Evolutionary conservation across 495 filamentous ascomycete species (phyloP), one percentile per base, ranked within the genome.

Genomic region (Podospora bellae-mahoneyi): DNA sequence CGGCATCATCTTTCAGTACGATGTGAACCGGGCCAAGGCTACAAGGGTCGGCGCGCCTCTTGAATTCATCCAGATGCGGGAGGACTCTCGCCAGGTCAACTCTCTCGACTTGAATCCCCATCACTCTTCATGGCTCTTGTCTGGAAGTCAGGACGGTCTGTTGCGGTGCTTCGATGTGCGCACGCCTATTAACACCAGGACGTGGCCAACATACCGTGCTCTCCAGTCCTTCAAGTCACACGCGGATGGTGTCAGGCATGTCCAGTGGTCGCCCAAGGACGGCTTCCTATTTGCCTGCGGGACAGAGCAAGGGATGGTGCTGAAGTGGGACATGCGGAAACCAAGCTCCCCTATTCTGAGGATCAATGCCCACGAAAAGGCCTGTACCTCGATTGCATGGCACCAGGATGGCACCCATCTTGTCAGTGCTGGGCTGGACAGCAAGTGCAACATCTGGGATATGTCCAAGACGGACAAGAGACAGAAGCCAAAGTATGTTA

Each of bases 361-460:
- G 72, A 91, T 97, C 69, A 89, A 90, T 59, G 96, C 93, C 32
- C 95, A 99, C 76, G 80, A 82, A 62, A 90, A 88, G 56, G 85
- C 89, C 0, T 96, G 91, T 73, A 89, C 87, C 66, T 84, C 92
- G 4, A 88, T 99, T 60, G 92, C 96, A 71, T 99, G 96, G 95
- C 95, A 99, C 75, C 93, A 92, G 1, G 94, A 97, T 77, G 95
- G 95, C 32, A 91, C 91, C 67, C 91, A 98, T 76, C 82, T 97
- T 18, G 88, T 91, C 53, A 97, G 92, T 74, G 93, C 90, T 27
- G 90, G 94, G 53, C 83, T 86, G 27, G 95, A 99, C 75, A 87
- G 88, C 68, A 90, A 88, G 62, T 91, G 96, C 71, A 89, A 94
- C 74, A 88, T 98, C 39, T 99, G 96, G 96, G 92, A 98, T 77